Evolutionary conservation across 164 flowering plant species (phyloP).

Genomic region (Pachysandra terminalis): DNA sequence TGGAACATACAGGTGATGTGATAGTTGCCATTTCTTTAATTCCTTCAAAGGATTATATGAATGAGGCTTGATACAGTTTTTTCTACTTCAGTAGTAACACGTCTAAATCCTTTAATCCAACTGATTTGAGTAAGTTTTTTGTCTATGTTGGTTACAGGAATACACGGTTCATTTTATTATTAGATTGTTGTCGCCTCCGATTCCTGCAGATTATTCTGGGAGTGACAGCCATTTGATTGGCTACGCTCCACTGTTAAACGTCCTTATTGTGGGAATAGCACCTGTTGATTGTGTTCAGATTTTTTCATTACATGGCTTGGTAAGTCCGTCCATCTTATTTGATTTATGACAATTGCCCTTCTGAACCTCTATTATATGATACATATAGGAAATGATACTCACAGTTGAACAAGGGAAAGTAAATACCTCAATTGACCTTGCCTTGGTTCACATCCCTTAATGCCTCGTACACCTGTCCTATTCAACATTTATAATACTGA

Average conservation of each 20-base stretch:
- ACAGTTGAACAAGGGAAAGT: no score
- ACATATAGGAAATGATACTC: not conserved
- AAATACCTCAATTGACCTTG: no score
- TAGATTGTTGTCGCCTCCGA: conserved; percentile 75
- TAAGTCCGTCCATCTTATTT: no score
- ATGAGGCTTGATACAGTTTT: no score
- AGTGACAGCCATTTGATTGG: no score
- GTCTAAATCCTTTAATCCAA: no score
- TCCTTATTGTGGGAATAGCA: conserved; percentile 72
- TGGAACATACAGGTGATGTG: conserved; percentile 88
- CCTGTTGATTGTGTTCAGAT: conserved; percentile 82
- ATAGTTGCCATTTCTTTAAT: not conserved
- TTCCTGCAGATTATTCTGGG: no score
- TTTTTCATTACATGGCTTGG: conserved; percentile 91
- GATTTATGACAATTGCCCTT: not conserved
- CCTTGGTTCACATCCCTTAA: no score
- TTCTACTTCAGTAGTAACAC: no score
- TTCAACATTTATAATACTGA: no score
- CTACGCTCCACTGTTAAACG: conserved; percentile 76
- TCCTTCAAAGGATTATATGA: not conserved
- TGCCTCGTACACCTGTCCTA: no score
- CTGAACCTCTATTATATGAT: not conserved
- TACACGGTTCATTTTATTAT: conserved; percentile 68
- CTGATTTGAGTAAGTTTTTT: not conserved
- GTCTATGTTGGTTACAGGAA: conserved; percentile 54